Evolutionary conservation across 805 yeast species (phyloP), one percentile per base, ranked within the genome.

Genomic region (Barnettozyma salicaria): DNA sequence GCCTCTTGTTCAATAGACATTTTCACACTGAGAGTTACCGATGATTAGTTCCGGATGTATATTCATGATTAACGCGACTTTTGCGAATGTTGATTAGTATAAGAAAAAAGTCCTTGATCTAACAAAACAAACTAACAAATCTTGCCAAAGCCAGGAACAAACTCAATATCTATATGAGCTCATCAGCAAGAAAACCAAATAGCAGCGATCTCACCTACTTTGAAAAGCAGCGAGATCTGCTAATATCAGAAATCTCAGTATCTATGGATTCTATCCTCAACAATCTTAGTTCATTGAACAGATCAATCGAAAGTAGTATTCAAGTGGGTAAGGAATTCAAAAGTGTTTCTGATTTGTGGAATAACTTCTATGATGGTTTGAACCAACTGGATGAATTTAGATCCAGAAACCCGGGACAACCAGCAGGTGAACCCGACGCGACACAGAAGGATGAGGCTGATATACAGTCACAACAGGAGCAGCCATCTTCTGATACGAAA

Each of bases 311-410:
- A 46, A 77, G 74, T 29, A 72, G 78, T 3, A 69, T 80, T 12
- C 80, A 81, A 17, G 85, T 83, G 3, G 89, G 92, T 2, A 76
- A 77, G 50, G 89, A 80, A 42, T 83, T 82, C 49, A 84, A 81
- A 40, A 72, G 74, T 34, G 84, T 81, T 12, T 72, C 88, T 3
- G 60, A 68, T n/a, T 62, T 82, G 24, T 83, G 94, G 94, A 63
- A 70, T 23, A 70, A 69, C 25, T 81, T 82, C 50, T 80, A 82
- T 48, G 74, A 75, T 50, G 77, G 77, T 0, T 34, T 66, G 16
- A 61, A 60, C 10, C 63, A 62, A 27, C 40, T 45, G 22, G 57
- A 54, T 16, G 48, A 49, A 27, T 28, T 56, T 23, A 53, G 43
- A 29, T 25, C 18, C 5, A 41, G 22, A 7, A 22, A 13, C 5